Base-by-base conservation (phyloP, 2,329 filamentous ascomycete species). In the Ceratocystis alfenasii region DNA sequence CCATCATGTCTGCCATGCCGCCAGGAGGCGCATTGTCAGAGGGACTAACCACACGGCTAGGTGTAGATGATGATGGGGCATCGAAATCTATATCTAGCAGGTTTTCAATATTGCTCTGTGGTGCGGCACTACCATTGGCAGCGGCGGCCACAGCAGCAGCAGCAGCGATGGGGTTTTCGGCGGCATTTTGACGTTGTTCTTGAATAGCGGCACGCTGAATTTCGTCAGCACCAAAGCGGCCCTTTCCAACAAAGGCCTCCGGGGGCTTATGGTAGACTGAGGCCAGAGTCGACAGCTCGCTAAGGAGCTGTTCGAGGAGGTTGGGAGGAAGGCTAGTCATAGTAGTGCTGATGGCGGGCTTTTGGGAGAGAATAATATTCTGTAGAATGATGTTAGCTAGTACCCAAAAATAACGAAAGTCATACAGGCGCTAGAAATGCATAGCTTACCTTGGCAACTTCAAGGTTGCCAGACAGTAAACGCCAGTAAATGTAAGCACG, bases 201-300 rank as follows among this genome's bases (percentile, higher is more conserved):
- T 96, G 92, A 73, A 99, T 96, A 68, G 94, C 94, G 63, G 93
- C 93, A 70, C 88, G 87, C 76, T 97, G 94, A 72, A 99, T 90
- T 68, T 90, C 91, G 75, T 96, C 92, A 62, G 94, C 92, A 46
- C 93, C 94, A 71, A 90, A 96, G 57, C 93, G 87, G 53, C 94
- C 94, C 76, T 95, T 91, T 70, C 94, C 94, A 67, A 99, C 87
- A 76, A 99, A 99, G n/a, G 93, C 91, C 81, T 95, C 90, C 57
- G 94, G 92, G 7, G 92, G 92, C 78, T 96, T 97, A 83, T 99
- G 94, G 77, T 99, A 99, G 25, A 99, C 94, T 1, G 93, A 97
- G 6, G 94, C 91, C 36, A 99, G 83, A 8, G 94, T 96, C 12
- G 93, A 97, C 41, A 99, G 84, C 75, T 99, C 93, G 8, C 83